These are phyloP conservation scores for Murraya paniculata DNA, from an alignment of 345 rosid species.

Conservation along the genomic window DNA sequence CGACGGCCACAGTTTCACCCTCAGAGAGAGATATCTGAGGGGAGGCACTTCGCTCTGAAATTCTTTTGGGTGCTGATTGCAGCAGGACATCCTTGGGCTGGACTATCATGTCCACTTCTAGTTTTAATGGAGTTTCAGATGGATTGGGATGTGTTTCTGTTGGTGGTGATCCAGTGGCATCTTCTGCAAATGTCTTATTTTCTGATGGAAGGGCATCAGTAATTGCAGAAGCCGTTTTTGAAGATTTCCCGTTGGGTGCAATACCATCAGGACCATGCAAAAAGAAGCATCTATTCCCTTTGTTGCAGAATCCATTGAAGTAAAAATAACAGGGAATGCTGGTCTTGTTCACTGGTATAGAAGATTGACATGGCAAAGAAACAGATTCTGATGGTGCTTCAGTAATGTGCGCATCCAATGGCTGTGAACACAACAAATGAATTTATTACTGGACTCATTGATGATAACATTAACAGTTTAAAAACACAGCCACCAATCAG, in stretches of 20 bases:
- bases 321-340: slow-evolving; percentile 48
- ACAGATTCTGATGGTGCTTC: slow-evolving; percentile 26
- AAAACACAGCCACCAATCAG: slow-evolving; percentile 1
- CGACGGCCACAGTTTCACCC: slow-evolving; percentile 14
- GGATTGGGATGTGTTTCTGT: slow-evolving; percentile 7
- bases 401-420: slow-evolving; percentile 38
- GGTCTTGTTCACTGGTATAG: slow-evolving; percentile 30
- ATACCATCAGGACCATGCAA: slow-evolving; percentile 37
- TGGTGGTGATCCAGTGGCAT: slow-evolving; percentile 7
- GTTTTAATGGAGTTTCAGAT: slow-evolving; percentile 16
- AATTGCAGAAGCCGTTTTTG: slow-evolving; percentile 12
- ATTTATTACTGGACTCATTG: not conserved
- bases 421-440: slow-evolving; percentile 32
- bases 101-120: slow-evolving; percentile 6
- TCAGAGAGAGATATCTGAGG: slow-evolving; percentile 22
- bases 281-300: slow-evolving; percentile 53
- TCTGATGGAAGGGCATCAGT: slow-evolving; percentile 17
- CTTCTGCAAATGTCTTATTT: slow-evolving; percentile 16
- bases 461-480: not conserved
- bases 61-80: slow-evolving; percentile 20
- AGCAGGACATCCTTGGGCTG: slow-evolving; percentile 16
- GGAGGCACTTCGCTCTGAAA: slow-evolving; percentile 17
- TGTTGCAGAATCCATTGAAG: slow-evolving; percentile 46
- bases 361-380: slow-evolving; percentile 14
- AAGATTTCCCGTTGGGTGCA: slow-evolving; percentile 20